Percentiles rank a stretch among this genome's conserved stretches.
Conservation (phyloP, 192 early-diverging fungal genomes). For the Gryganskiella cystojenkinii region DNA sequence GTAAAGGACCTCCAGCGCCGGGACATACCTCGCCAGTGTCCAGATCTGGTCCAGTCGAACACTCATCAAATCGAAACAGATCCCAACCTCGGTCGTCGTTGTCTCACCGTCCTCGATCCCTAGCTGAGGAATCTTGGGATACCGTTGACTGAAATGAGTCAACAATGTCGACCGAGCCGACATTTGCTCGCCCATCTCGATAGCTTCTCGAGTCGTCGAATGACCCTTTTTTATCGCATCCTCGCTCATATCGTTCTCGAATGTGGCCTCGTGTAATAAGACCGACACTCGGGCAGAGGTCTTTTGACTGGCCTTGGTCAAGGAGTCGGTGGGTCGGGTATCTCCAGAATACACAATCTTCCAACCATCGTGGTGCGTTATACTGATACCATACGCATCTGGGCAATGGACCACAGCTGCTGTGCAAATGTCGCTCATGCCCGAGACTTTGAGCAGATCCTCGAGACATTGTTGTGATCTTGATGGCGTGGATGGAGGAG, state of each 20-base stretch:
- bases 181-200: conserved; percentile 87
- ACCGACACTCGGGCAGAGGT: conserved; percentile 64
- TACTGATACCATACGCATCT: conserved; percentile 80
- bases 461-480: conserved; percentile 5
- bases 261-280: conserved; percentile 93
- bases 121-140: conserved; percentile 83
- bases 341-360: conserved; percentile 94
- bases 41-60: conserved; percentile 62
- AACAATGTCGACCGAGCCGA: conserved; percentile 83
- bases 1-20: conserved; percentile 67
- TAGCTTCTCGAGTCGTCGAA: conserved; percentile 88
- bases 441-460: conserved; percentile 49
- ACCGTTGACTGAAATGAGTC: conserved; percentile 98
- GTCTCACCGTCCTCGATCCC: conserved; percentile 44
- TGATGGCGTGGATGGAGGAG: no score
- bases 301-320: conserved; percentile 73
- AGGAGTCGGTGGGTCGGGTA: conserved; percentile 83
- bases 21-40: conserved; percentile 59
- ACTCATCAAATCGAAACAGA: conserved; percentile 85
- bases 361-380: conserved; percentile 78
- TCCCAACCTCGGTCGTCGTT: conserved; percentile 57
- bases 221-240: conserved; percentile 87
- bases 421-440: conserved; percentile 66
- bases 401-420: conserved; percentile 87
- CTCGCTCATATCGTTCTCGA: conserved; percentile 74